These are phyloP conservation scores for Arthromyces matolae DNA, from an alignment of 768 basidiomycete genomes.

Conservation along the genomic window DNA sequence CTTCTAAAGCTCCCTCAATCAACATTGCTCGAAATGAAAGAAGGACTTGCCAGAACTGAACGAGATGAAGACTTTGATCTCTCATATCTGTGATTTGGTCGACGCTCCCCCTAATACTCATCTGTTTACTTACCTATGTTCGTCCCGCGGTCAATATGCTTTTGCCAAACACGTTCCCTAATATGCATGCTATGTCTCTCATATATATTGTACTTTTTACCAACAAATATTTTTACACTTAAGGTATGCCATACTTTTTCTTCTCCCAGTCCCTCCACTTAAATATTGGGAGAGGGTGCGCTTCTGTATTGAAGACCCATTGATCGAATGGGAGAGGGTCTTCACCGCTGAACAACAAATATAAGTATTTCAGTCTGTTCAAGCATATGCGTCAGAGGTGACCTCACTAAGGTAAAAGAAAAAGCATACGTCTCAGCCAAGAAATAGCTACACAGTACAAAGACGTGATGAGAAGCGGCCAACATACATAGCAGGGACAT, in stretches of 20 bases:
- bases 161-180: too few relatives aligned
- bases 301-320: conserved; percentile 66
- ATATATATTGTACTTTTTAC: too few relatives aligned
- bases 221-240: background rate
- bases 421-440: conserved; percentile 39
- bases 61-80: conserved; percentile 5
- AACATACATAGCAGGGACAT: conserved; percentile 12
- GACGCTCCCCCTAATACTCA: too few relatives aligned
- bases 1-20: conserved; percentile 1
- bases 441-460: conserved; percentile 35
- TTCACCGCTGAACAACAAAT: conserved; percentile 61
- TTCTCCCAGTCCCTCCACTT: conserved; percentile 57
- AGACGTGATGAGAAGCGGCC: background rate
- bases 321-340: conserved; percentile 51
- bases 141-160: too few relatives aligned
- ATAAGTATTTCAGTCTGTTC: conserved; percentile 62
- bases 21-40: background rate
- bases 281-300: conserved; percentile 77
- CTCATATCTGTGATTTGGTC: too few relatives aligned
- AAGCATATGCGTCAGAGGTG: background rate
- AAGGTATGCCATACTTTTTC: conserved; percentile 36
- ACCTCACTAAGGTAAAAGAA: background rate
- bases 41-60: conserved; percentile 3
- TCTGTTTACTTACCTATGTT: too few relatives aligned
- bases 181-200: too few relatives aligned